Evolutionary conservation across 306 rosid genomes (phyloP).

Genomic region (Trichosanthes cucumerina): DNA sequence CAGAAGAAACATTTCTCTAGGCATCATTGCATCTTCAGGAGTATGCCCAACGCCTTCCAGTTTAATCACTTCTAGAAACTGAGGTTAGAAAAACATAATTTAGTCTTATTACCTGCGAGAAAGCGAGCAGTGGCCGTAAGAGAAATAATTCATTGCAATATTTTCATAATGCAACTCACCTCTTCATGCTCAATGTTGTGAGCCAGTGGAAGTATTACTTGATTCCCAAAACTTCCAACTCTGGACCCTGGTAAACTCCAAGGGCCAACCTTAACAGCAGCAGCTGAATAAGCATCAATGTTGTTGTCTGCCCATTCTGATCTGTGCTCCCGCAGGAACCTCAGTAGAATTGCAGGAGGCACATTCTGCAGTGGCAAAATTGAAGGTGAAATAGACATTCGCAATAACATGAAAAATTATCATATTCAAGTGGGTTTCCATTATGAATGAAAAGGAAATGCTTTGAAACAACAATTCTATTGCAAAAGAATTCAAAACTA

Average conservation of each 20-base stretch:
- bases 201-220: constrained; percentile 91
- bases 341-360: constrained; percentile 86
- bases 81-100: background rate
- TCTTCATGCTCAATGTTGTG: constrained; percentile 96
- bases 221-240: constrained; percentile 84
- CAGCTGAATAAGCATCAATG: constrained; percentile 94
- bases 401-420: constrained; percentile 9
- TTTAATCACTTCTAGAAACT: constrained; percentile 90
- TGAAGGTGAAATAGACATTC: background rate
- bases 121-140: background rate
- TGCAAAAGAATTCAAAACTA: background rate
- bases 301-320: constrained; percentile 98
- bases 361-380: constrained; percentile 52
- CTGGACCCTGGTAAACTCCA: constrained; percentile 86
- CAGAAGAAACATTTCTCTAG: constrained; percentile 85
- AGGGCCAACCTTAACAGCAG: constrained; percentile 91
- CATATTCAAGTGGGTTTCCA: background rate
- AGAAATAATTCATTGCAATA: background rate
- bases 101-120: background rate
- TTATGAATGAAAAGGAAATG: background rate
- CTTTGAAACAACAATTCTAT: background rate
- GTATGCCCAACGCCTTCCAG: constrained; percentile 82
- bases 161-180: constrained; percentile 24
- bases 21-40: constrained; percentile 73
- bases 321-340: constrained; percentile 91